Evolutionary conservation across 2,329 filamentous ascomycete genomes (phyloP), one percentile per base, ranked within the genome.

Genomic region (Calonectria naviculata): DNA sequence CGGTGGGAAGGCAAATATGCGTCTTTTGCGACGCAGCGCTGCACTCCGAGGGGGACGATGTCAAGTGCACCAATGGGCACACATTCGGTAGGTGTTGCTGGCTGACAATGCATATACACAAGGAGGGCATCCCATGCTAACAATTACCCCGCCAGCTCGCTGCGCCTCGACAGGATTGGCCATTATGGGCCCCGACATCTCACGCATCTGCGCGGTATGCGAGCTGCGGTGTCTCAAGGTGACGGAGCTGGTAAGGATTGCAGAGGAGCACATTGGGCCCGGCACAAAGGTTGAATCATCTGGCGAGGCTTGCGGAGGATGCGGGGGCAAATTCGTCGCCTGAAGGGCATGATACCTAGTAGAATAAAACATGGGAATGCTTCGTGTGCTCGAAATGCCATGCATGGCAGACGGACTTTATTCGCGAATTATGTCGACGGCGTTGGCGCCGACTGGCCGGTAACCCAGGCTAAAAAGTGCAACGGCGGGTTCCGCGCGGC

Each of bases 161-260:
- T 91, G 89, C 70, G 86, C 87, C 0, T 85, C 87, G 1, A 89
- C 87, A 0, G 87, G 88, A 1, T 79, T 91, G 9, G 86, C 89
- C 15, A 89, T 91, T 72, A 82, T 89, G 69, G 85, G 84, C 2
- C 89, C 89, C 0, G 88, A 87, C 3, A 83, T 87, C 56, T 90
- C 89, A 0, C 83, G 86, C 38, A 85, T 86, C 4, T 91, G 89
- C 65, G 87, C 86, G 24, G 87, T 91, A 3, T 91, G 89, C 74
- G 86, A 85, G 19, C 79, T 85, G 29, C 85, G 89, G 28, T 89
- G 87, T 9, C 82, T 91, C 24, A 84, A 85, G 54, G 78, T 83
- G 0, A 81, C 84, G 5, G 84, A 86, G 72, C 79, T 90, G 26
- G 73, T 77, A 3, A 79, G 74, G 26, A 77, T 84, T 15, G 82